Evolutionary conservation across 495 filamentous ascomycete genomes (phyloP).

Genomic region (Hyaloscypha variabilis): DNA sequence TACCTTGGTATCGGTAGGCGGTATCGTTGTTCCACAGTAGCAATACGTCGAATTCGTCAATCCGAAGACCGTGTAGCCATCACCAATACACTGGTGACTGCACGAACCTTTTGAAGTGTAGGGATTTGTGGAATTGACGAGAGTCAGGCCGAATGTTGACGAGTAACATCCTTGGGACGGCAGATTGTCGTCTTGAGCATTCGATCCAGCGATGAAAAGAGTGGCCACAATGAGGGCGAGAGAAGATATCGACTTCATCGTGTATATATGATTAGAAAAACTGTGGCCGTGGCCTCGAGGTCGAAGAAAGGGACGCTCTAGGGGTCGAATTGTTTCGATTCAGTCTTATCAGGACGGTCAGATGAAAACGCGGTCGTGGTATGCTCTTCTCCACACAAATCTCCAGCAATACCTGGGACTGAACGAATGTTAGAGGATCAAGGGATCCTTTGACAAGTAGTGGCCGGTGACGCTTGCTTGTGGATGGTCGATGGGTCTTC

Average conservation of each 20-base stretch:
- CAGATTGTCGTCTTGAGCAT: slow-evolving; percentile 12
- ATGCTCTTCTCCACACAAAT: neutral
- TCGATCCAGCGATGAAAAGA: slow-evolving; percentile 12
- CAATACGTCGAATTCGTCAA: slow-evolving; percentile 50
- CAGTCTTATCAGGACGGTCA: neutral
- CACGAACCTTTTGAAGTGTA: slow-evolving; percentile 47
- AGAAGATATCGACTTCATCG: slow-evolving; percentile 28
- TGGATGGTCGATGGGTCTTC: slow-evolving; percentile 9
- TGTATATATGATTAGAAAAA: slow-evolving; percentile 5
- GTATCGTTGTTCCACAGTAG: slow-evolving; percentile 64
- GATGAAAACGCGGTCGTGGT: neutral
- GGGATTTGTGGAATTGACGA: slow-evolving; percentile 32
- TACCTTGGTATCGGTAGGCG: slow-evolving; percentile 47
- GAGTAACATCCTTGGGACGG: slow-evolving; percentile 44
- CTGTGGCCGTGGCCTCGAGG: slow-evolving; percentile 24
- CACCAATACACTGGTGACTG: slow-evolving; percentile 37
- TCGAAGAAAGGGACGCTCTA: slow-evolving; percentile 15
- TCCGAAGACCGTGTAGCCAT: slow-evolving; percentile 37
- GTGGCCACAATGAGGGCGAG: slow-evolving; percentile 12
- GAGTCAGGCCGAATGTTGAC: slow-evolving; percentile 33
- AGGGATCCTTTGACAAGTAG: neutral
- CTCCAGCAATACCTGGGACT: neutral
- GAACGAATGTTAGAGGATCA: neutral
- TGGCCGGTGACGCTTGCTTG: neutral
- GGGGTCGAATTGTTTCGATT: neutral